A percentile compares a stretch with the other conserved stretches of the same genome.
These are phyloP conservation scores for Chlamydomonas sp. DNA, from an alignment of 139 green algal genomes.

Conservation along the genomic window DNA sequence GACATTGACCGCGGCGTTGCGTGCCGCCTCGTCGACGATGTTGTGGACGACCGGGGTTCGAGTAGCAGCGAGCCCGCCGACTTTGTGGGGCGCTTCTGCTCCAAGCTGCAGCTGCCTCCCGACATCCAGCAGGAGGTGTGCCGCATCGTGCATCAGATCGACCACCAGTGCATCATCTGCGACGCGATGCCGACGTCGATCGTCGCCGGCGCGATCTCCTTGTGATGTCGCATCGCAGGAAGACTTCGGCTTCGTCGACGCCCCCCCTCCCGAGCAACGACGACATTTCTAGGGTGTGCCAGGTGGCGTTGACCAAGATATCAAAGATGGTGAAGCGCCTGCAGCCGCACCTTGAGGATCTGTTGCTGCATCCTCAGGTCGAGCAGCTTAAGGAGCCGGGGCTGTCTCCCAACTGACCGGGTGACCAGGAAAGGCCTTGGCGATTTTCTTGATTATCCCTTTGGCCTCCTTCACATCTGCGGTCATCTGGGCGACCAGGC, in stretches of 20 bases:
- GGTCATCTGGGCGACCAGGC: too few species aligned
- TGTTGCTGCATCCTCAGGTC: too few species aligned
- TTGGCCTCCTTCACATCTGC: too few species aligned
- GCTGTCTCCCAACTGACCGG: too few species aligned
- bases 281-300: background rate
- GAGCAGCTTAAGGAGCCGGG: too few species aligned
- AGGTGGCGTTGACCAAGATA: too few species aligned
- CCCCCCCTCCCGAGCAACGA: background rate
- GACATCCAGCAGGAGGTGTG: background rate
- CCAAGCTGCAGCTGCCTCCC: background rate
- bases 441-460: too few species aligned
- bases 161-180: background rate
- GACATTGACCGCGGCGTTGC: background rate
- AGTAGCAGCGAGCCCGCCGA: background rate
- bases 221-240: too few species aligned
- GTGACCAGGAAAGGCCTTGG: too few species aligned
- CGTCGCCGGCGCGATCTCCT: background rate
- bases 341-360: too few species aligned
- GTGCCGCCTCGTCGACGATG: background rate
- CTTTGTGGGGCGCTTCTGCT: constrained; percentile 7
- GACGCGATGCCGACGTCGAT: constrained; percentile 1
- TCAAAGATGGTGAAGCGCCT: too few species aligned
- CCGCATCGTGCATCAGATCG: background rate
- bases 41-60: background rate
- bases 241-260: too few species aligned